These are phyloP conservation scores for Cyberlindnera samutprakarnensis DNA, from an alignment of 805 yeast genomes.

Conservation along the genomic window DNA sequence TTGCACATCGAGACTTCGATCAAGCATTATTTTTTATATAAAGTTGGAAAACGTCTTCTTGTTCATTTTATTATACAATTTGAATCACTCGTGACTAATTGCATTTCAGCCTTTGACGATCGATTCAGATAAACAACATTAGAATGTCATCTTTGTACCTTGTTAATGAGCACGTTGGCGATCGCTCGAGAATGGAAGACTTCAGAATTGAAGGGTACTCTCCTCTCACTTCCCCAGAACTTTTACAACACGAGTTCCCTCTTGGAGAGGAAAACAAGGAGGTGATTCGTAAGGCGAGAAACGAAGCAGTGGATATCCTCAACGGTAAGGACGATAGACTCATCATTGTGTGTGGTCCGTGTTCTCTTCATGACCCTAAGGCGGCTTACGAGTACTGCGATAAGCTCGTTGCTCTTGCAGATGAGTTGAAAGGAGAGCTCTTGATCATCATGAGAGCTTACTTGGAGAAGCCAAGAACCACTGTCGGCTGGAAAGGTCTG, in stretches of 20 bases:
- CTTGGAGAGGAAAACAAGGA: constrained; percentile 51
- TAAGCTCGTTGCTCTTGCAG: constrained; percentile 49
- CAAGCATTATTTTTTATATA: too few species aligned
- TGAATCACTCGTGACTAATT: too few species aligned
- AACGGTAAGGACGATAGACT: constrained; percentile 82
- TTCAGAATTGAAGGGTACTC: constrained; percentile 85
- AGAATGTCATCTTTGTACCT: constrained; percentile 40
- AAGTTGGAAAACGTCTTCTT: too few species aligned
- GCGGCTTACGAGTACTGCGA: constrained; percentile 89
- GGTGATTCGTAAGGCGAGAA: constrained; percentile 69
- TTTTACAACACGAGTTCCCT: constrained; percentile 80
- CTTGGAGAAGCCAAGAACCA: constrained; percentile 95
- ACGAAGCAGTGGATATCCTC: constrained; percentile 62
- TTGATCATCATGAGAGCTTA: constrained; percentile 95
- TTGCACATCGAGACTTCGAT: too few species aligned
- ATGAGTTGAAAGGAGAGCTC: constrained; percentile 64
- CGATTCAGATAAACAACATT: too few species aligned
- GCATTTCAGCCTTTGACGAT: too few species aligned
- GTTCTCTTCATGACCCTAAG: constrained; percentile 90
- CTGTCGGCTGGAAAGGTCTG: constrained; percentile 98
- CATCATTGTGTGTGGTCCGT: constrained; percentile 90
- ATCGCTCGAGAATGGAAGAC: constrained; percentile 68
- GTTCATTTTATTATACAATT: too few species aligned
- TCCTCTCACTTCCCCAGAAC: constrained; percentile 92
- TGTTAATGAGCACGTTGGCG: constrained; percentile 78